phyloP scores from a whole-genome alignment of 2,329 filamentous ascomycete genomes.

The Daldinia sp. region DNA sequence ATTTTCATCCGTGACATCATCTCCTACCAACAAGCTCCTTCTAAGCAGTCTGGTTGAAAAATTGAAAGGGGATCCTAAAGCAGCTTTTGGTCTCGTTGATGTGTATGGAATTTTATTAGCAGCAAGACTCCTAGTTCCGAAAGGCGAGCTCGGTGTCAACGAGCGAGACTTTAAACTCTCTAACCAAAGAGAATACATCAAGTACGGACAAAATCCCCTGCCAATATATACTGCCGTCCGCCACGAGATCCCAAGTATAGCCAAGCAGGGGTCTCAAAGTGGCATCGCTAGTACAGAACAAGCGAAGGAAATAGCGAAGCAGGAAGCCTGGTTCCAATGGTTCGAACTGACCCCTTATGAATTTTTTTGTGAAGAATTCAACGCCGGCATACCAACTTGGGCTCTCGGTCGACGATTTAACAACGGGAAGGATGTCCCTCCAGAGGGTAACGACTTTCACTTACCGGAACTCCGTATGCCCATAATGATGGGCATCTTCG shows the following conservation, averaged over 20 bases:
- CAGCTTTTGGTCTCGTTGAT: conserved; percentile 91
- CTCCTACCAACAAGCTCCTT: conserved; percentile 93
- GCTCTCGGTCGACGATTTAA: conserved; percentile 87
- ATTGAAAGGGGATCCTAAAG: conserved; percentile 81
- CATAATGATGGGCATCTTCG: conserved; percentile 92
- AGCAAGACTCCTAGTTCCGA: conserved; percentile 85
- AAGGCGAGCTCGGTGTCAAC: conserved; percentile 82
- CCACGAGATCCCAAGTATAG: conserved; percentile 86
- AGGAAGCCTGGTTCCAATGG: conserved; percentile 96
- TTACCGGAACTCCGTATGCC: conserved; percentile 88
- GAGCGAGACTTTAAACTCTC: conserved; percentile 90
- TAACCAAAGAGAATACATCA: conserved; percentile 81
- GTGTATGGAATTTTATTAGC: conserved; percentile 90
- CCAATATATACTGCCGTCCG: conserved; percentile 97
- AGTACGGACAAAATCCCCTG: conserved; percentile 83
- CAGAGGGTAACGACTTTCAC: conserved; percentile 71
- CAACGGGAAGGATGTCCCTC: conserved; percentile 73
- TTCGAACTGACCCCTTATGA: conserved; percentile 96
- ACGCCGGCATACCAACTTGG: conserved; percentile 94
- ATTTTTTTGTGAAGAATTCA: conserved; percentile 93
- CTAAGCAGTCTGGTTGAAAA: conserved; percentile 92
- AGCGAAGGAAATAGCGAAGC: conserved; percentile 65
- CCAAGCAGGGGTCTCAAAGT: conserved; percentile 56
- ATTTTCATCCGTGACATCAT: conserved; percentile 82
- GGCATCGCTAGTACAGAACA: conserved; percentile 57